Evolutionary conservation across 257 asterid genomes (phyloP).

Genomic region (Anisodus acutangulus): DNA sequence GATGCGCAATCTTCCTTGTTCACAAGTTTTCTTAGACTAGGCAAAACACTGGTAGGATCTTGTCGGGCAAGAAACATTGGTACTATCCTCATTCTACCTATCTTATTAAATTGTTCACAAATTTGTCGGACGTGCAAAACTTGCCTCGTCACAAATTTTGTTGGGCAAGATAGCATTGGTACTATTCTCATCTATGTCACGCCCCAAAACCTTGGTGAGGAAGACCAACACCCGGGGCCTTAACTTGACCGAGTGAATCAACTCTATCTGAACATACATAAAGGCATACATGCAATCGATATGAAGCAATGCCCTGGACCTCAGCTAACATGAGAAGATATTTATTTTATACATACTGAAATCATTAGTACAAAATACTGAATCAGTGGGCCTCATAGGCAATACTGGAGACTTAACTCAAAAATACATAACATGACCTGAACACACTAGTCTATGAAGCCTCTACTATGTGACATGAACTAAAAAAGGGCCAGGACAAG

Average conservation of each 20-base stretch:
- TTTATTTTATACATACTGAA: background rate
- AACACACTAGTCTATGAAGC: background rate
- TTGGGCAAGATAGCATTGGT: too few species aligned
- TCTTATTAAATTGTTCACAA: too few species aligned
- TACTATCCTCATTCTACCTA: too few species aligned
- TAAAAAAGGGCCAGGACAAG: background rate
- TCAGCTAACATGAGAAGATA: background rate
- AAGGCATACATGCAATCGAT: background rate
- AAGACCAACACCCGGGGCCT: background rate
- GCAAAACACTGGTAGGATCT: too few species aligned
- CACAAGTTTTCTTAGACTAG: too few species aligned
- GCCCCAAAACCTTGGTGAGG: background rate
- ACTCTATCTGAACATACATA: background rate
- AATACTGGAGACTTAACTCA: background rate
- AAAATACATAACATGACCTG: background rate
- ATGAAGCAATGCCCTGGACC: background rate
- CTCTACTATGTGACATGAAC: background rate
- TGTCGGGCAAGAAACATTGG: too few species aligned
- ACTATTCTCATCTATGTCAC: background rate
- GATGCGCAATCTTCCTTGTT: too few species aligned
- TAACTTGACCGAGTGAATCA: background rate
- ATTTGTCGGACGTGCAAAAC: too few species aligned
- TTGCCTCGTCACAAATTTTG: too few species aligned
- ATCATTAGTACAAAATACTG: background rate
- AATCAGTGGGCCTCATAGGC: background rate